Base-by-base conservation (phyloP, 1,284 basidiomycete species). In the Fomitiporia mediterranea region DNA sequence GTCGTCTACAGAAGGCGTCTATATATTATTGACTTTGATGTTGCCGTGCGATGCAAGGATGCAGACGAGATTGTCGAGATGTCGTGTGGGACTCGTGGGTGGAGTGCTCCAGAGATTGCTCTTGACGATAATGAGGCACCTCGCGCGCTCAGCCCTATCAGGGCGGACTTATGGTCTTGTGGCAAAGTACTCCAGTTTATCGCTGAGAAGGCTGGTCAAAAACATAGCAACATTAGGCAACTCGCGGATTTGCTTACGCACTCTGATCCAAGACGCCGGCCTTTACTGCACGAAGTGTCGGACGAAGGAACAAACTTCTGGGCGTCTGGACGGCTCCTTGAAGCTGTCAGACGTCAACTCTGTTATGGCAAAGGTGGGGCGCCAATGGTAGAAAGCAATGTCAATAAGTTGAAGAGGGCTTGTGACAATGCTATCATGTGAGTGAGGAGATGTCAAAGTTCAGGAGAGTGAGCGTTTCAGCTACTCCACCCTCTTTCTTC, bases 11-110 rank as follows among this genome's bases (percentile, higher is more conserved):
- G n/a, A 5, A 19, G 39, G 39, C 6, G n/a, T 7, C 51, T 53
- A 11, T n/a, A 52, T 15, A 53, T 53, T 23, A 53, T 51, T 27
- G 51, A 53, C 40, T 53, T 43, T 28, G 51, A 53, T 4, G 6
- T 44, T 7, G 5, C 51, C 5, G 32, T 51, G 4, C 30, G 23
- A 4, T 27, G 25, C 25, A 39, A 19, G 13, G 37, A 51, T 40
- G 49, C 9, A 19, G 49, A 51, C 3, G 49, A 51, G 32, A 6
- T 30, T 19, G 37, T 51, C n/a, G 37, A 35, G 11, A 8, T 2
- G 25, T 51, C 4, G 3, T 6, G 6, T 17, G 50, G 50, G 13
- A 51, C n/a, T 17, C 2, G 4, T 5, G 50, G 23, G 8, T 51
- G 50, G 50, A 51, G 11, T 15, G 50, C 50, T 38, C 50, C 50